Evolutionary conservation across 2,329 filamentous ascomycete species (phyloP).

Genomic region (Triangularia setosa): DNA sequence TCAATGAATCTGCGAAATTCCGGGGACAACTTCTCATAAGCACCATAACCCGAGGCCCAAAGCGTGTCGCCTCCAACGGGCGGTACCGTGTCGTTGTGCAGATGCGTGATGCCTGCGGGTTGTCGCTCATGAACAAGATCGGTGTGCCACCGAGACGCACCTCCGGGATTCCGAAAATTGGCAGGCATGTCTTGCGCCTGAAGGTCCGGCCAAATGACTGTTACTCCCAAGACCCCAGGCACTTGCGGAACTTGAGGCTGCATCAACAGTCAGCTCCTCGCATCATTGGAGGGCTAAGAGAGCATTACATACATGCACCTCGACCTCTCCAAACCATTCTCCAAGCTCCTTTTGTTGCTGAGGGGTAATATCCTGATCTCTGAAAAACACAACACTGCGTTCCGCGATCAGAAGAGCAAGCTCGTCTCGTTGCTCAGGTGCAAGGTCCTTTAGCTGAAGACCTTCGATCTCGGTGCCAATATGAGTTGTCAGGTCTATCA

Average conservation of each 20-base stretch:
- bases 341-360: conserved; percentile 62
- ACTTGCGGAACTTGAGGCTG: conserved; percentile 69
- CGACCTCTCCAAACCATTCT: conserved; percentile 60
- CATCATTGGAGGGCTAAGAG: background rate
- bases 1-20: conserved; percentile 68
- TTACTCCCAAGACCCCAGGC: conserved; percentile 61
- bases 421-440: conserved; percentile 56
- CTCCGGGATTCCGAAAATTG: conserved; percentile 63
- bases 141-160: conserved; percentile 65
- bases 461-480: conserved; percentile 64
- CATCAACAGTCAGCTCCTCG: background rate
- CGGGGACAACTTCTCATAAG: conserved; percentile 70
- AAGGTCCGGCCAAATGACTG: conserved; percentile 67
- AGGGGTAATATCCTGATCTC: conserved; percentile 58
- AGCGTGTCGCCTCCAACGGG: conserved; percentile 65
- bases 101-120: conserved; percentile 65
- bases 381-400: conserved; percentile 62
- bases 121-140: conserved; percentile 69
- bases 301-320: conserved; percentile 56
- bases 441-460: conserved; percentile 59
- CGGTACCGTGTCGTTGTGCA: conserved; percentile 66
- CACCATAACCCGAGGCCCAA: conserved; percentile 67
- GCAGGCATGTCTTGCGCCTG: conserved; percentile 57
- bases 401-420: conserved; percentile 60
- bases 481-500: conserved; percentile 57